Percentiles rank a stretch among this genome's conserved stretches.
Conservation (phyloP, 2,329 filamentous ascomycete species). For the Penicillium sp. region DNA sequence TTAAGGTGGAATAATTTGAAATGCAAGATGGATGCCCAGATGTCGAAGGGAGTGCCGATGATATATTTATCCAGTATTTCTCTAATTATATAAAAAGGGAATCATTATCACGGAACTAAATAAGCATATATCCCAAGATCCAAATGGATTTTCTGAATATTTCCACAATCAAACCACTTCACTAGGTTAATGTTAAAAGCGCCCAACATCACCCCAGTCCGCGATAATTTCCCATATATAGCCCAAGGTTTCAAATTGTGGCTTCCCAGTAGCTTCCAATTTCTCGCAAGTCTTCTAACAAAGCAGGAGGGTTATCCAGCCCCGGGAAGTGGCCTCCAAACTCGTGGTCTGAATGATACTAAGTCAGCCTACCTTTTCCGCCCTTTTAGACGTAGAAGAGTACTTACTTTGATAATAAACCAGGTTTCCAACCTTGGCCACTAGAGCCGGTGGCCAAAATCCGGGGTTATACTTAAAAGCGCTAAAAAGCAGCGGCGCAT, state of each 20-base stretch:
- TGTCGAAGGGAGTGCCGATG: too few relatives aligned
- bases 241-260: neutral
- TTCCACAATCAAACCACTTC: too few relatives aligned
- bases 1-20: too few relatives aligned
- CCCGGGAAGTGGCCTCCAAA: constrained; percentile 4
- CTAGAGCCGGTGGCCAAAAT: constrained; percentile 9
- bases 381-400: neutral
- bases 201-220: too few relatives aligned
- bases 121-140: too few relatives aligned
- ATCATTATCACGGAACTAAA: too few relatives aligned
- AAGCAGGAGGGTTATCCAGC: constrained; percentile 4
- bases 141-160: too few relatives aligned
- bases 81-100: too few relatives aligned
- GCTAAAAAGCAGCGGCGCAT: constrained; percentile 13
- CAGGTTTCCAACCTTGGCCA: constrained; percentile 8
- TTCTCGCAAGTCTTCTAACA: constrained; percentile 4
- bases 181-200: too few relatives aligned
- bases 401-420: constrained; percentile 8
- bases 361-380: neutral
- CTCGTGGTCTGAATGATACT: neutral
- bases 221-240: too few relatives aligned
- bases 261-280: neutral
- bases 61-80: too few relatives aligned
- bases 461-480: constrained; percentile 13
- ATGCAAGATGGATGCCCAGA: too few relatives aligned